Base-by-base conservation (phyloP, 2,329 filamentous ascomycete species). In the Cladosporium austrohemisphaericum region DNA sequence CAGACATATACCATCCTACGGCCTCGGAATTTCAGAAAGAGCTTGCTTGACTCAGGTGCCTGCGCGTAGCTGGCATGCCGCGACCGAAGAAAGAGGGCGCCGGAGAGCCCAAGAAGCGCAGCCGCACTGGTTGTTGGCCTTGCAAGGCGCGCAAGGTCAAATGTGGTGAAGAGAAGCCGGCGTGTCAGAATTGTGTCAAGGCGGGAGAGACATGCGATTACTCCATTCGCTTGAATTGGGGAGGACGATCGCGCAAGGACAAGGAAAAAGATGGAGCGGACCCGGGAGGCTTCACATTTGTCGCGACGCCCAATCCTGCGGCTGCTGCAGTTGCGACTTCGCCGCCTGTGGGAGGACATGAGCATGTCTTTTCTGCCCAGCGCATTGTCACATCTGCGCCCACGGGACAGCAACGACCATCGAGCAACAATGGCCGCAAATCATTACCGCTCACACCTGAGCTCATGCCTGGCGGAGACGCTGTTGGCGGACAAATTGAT, bases 121-220 rank as follows among this genome's bases (percentile, higher is more conserved):
- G 81, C 57, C 78, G 83, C 38, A 85, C 81, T 59, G 83, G 83
- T 40, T 86, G 83, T 65, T 85, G 83, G 83, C 85, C 85, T 10
- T 91, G 87, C 72, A 91, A 91, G 71, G 78, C 79, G 55, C 79
- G 85, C 53, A 92, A 87, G 67, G 80, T 87, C 55, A 91, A 91
- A 73, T 92, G 87, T 68, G 86, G 85, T 55, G 88, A 92, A 66
- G 83, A 86, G 63, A 85, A 84, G 57, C 87, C 88, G 11, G 70
- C 68, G 54, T 92, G 88, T 67, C 61, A 77, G 41, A 90, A 89
- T 62, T 92, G 88, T 67, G 76, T 82, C 59, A 81, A 81, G 53
- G 60, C 43, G 35, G 82, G 83, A 53, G 85, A 89, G 63, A 71
- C 72, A 38, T 93, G 88, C 71, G 87, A 93, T 67, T 92, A 91